phyloP scores from a whole-genome alignment of 2,329 filamentous ascomycete species.

The Aaosphaeria pasadenensis region DNA sequence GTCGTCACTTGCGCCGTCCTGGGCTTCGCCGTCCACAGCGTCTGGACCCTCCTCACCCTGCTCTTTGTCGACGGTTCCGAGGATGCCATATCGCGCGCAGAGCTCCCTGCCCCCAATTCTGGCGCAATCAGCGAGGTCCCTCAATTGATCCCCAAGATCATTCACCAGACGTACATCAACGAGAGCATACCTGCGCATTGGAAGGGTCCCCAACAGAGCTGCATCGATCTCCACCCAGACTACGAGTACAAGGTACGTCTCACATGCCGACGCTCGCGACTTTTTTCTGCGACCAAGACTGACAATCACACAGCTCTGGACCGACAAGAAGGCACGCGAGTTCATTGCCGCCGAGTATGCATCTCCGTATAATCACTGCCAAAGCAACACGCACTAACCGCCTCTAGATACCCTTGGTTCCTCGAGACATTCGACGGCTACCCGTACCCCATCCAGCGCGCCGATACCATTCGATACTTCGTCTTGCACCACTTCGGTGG shows the following conservation, averaged over 20 bases:
- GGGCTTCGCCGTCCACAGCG: constrained; percentile 61
- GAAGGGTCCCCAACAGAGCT: constrained; percentile 63
- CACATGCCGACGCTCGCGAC: background rate
- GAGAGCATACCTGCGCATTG: constrained; percentile 66
- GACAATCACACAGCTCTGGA: constrained; percentile 63
- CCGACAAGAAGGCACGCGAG: constrained; percentile 63
- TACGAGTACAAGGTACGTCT: constrained; percentile 67
- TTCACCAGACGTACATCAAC: constrained; percentile 75
- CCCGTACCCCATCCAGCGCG: constrained; percentile 71
- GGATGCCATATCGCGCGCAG: constrained; percentile 64
- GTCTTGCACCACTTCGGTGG: constrained; percentile 74
- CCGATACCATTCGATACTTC: constrained; percentile 78
- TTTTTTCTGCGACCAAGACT: constrained; percentile 14
- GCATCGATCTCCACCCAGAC: constrained; percentile 64
- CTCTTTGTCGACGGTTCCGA: constrained; percentile 65
- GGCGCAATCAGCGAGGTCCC: constrained; percentile 55
- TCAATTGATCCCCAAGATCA: constrained; percentile 71
- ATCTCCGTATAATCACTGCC: background rate
- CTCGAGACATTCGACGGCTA: constrained; percentile 72
- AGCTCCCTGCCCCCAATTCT: constrained; percentile 64
- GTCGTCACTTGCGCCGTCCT: constrained; percentile 63
- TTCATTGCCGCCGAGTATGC: constrained; percentile 65
- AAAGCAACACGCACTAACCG: no score
- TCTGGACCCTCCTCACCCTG: constrained; percentile 69
- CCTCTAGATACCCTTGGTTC: constrained; percentile 66